These are phyloP conservation scores for Neodidymelliopsis sp. DNA, from an alignment of 2,329 filamentous ascomycete genomes.

Conservation along the genomic window DNA sequence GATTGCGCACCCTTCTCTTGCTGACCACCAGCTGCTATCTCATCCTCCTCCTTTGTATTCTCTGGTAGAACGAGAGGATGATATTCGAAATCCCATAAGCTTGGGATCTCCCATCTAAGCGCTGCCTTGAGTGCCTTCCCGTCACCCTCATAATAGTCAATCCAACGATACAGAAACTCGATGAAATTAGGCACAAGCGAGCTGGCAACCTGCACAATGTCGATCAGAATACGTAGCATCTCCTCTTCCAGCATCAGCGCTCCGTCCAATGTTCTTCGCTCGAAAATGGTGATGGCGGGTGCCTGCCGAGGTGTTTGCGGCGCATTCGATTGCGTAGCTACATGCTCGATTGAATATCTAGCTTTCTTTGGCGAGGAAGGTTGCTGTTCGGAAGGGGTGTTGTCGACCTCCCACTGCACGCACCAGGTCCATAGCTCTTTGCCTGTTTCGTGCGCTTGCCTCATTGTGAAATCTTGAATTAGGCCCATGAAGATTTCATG, in stretches of 20 bases:
- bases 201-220: constrained; percentile 40
- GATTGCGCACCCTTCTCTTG: neutral
- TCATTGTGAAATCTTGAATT: constrained; percentile 41
- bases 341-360: constrained; percentile 17
- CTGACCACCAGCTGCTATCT: neutral
- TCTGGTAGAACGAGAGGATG: constrained; percentile 34
- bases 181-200: constrained; percentile 44
- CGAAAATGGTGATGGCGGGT: constrained; percentile 23
- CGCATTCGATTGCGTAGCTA: neutral
- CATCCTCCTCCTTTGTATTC: neutral
- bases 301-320: constrained; percentile 10
- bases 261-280: constrained; percentile 29
- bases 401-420: constrained; percentile 42
- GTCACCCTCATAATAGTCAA: constrained; percentile 44
- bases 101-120: constrained; percentile 43
- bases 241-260: constrained; percentile 38
- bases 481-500: constrained; percentile 36
- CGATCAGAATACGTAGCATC: constrained; percentile 39
- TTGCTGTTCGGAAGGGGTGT: constrained; percentile 1
- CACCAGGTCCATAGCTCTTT: constrained; percentile 45
- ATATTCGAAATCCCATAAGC: constrained; percentile 45
- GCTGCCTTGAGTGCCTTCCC: constrained; percentile 43
- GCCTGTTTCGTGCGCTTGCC: constrained; percentile 20
- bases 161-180: constrained; percentile 45
- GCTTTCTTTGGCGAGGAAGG: constrained; percentile 32